A percentile compares a stretch with the other conserved stretches of the same genome.
phyloP scores from a whole-genome alignment of 2,329 filamentous ascomycete genomes.

The Dothideomycetes sp. region DNA sequence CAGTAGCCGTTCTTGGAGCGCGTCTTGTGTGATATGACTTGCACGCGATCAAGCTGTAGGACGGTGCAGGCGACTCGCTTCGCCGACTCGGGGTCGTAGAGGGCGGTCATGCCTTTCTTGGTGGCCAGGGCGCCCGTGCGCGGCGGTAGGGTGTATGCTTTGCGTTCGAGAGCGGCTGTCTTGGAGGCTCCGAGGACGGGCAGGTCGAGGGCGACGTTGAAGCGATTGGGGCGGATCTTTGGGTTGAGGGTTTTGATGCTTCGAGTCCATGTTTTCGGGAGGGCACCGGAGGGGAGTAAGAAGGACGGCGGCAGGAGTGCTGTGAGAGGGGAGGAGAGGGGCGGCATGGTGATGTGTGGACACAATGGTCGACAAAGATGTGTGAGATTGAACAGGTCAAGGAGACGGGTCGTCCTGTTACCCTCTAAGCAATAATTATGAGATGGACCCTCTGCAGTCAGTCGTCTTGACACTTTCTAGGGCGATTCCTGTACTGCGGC shows the following conservation, averaged over 20 bases:
- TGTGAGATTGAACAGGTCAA: too few species aligned
- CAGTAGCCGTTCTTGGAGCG: slow-evolving; percentile 74
- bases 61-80: slow-evolving; percentile 78
- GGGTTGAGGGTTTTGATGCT: slow-evolving; percentile 48
- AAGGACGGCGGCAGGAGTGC: slow-evolving; percentile 20
- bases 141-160: slow-evolving; percentile 46
- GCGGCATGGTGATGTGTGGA: slow-evolving; percentile 16
- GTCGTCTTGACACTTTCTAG: too few species aligned
- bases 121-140: slow-evolving; percentile 74
- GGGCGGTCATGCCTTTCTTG: slow-evolving; percentile 93
- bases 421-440: too few species aligned
- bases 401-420: too few species aligned
- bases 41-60: slow-evolving; percentile 82
- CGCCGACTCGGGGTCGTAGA: slow-evolving; percentile 68
- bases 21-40: slow-evolving; percentile 83
- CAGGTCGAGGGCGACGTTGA: slow-evolving; percentile 40
- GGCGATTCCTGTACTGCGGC: too few species aligned
- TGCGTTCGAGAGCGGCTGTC: slow-evolving; percentile 49
- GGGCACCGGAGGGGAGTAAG: slow-evolving; percentile 17
- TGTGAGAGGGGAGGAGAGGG: slow-evolving; percentile 12
- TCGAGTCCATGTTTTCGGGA: slow-evolving; percentile 20
- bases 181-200: slow-evolving; percentile 44
- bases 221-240: slow-evolving; percentile 38
- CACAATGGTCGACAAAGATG: slow-evolving; percentile 3
- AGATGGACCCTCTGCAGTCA: too few species aligned